Base-by-base conservation (phyloP, 23 red algal species). In the Gracilariopsis chorda region DNA sequence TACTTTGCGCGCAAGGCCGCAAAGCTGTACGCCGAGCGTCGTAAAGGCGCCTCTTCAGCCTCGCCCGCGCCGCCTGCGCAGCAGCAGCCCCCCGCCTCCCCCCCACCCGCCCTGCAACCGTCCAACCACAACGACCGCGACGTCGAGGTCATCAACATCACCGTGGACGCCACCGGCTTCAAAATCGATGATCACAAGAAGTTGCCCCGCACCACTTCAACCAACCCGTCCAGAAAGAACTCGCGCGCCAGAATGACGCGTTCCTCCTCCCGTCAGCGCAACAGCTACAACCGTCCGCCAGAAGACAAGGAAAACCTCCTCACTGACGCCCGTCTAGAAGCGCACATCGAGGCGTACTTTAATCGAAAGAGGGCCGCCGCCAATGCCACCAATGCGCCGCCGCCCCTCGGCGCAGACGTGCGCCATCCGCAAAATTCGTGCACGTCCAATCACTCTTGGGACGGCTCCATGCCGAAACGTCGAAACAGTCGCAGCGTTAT, bases 1-100 rank as follows among this genome's bases (percentile, higher is more conserved):
- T 87, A 87, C 47, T 87, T 70, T 71, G 52, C 53, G 21, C 35
- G 82, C 28, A 87, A 87, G 82, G 82, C 82, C 33, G 82, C 82
- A 29, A 87, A 87, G 60, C 37, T 74, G 46, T 72, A 72, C n/a
- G 62, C 65, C 42, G 82, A 87, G 43, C 59, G 64, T 9, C 48
- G 44, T 35, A 70, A 74, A 41, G 82, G 60, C 1, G 82, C 62
- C 10, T 39, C 82, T 17, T 32, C 63, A 5, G 57, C 78, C 14
- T 7, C 33, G 8, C 2, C 63, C 33, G 63, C 53, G 10, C 4
- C 48, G 37, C 3, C 76, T 44, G 7, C 48, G 27, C 28, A 76
- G 32, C 69, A 76, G 19, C 49, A 55, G 49, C 49, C 49, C 16
- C 49, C 49, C 49, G 12, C 13, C 25, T 35, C 74, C 11, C 29